Percentiles rank a stretch among this genome's conserved stretches.
Conservation (phyloP, 208 protist genomes). For the Angomonas ambiguus region DNA sequence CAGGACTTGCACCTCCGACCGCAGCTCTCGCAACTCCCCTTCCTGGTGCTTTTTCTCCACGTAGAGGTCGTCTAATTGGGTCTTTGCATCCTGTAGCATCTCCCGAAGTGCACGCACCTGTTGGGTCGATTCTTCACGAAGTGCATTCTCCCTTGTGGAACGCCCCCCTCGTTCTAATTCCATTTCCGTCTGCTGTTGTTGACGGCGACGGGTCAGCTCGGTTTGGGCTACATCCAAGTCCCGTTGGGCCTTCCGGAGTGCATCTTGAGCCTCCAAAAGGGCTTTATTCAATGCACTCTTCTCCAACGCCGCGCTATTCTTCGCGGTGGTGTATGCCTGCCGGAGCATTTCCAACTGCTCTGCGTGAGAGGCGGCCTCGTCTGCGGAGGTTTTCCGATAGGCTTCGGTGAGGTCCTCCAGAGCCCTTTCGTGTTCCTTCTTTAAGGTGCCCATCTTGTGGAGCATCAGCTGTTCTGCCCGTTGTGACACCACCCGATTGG, state of each 20-base stretch:
- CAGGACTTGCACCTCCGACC: slow-evolving; percentile 43
- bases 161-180: slow-evolving; percentile 12
- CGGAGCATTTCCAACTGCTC: neutral
- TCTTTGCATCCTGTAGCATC: slow-evolving; percentile 30
- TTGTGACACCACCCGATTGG: slow-evolving; percentile 1
- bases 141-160: slow-evolving; percentile 5
- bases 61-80: slow-evolving; percentile 35
- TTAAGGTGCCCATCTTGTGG: slow-evolving; percentile 13
- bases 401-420: neutral
- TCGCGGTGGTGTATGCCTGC: neutral
- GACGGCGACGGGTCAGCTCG: neutral
- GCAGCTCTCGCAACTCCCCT: slow-evolving; percentile 62
- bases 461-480: slow-evolving; percentile 16
- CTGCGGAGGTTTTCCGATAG: neutral
- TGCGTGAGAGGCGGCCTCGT: neutral
- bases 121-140: slow-evolving; percentile 13
- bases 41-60: slow-evolving; percentile 41
- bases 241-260: neutral
- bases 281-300: neutral
- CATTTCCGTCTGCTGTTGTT: slow-evolving; percentile 6
- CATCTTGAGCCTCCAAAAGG: neutral
- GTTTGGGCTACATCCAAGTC: slow-evolving; percentile 4
- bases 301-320: neutral
- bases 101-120: slow-evolving; percentile 29
- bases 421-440: neutral